Evolutionary conservation across 2,329 filamentous ascomycete genomes (phyloP), one percentile per base, ranked within the genome.

Genomic region (Monosporascus ibericus): DNA sequence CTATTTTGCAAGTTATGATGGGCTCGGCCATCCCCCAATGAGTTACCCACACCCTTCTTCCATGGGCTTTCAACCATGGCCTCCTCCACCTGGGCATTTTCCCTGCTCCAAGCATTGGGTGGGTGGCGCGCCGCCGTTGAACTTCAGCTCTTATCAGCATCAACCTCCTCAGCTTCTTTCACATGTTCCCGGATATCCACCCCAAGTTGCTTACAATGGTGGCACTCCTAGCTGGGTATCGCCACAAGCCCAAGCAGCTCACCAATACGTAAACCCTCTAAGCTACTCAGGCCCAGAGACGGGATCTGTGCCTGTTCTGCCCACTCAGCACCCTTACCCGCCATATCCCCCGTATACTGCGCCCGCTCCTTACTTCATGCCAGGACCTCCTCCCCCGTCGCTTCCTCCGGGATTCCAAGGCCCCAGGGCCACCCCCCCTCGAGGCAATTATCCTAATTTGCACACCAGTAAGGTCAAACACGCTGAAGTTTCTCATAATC

Each of bases 241-340:
- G 11, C 27, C 37, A 20, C 55, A 55, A 47, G 38, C 52, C n/a
- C 42, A 53, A 14, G 9, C 50, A n/a, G 18, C 25, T 40, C 20
- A 34, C 36, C 57, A 58, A 17, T 52, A 51, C 9, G 25, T 48
- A 17, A 52, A 54, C 40, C 20, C 48, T 34, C 44, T 53, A 2
- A 49, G 39, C 20, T 38, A 40, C 15, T 14, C 44, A 18, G 25
- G 30, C 44, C 48, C 56, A 50, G 59, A 51, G 27, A 22, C 55
- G 25, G 17, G 42, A 17, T 50, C 58, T n/a, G 49, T 56, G 18
- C 52, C 55, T 44, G 17, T 51, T 5, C 52, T 47, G 15, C 25
- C 52, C 17, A 47, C 51, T 17, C 46, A 49, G 7, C 48, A 48
- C 17, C 53, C 44, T 24, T 20, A 52, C 42, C 25, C 46, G 22